Conservation (phyloP, 1,284 basidiomycete species). For the Boletus sp. region DNA sequence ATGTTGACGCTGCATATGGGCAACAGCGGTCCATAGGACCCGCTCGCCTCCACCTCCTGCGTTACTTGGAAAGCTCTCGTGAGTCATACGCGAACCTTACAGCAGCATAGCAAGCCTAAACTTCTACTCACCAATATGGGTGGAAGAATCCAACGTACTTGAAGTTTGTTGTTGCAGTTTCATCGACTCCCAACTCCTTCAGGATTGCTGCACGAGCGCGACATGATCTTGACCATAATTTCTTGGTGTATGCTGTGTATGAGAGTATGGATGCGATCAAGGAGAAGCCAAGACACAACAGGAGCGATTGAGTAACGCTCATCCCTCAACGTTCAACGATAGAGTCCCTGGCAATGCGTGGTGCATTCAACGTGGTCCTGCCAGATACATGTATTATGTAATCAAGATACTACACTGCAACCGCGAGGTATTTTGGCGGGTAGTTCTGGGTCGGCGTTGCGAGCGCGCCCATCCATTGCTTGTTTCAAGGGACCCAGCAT, state of each 20-base stretch:
- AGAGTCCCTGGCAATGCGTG: no score
- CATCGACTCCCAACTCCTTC: conserved; percentile 16
- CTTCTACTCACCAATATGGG: conserved; percentile 82
- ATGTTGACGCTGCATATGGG: conserved; percentile 76
- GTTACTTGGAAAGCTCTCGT: conserved; percentile 64
- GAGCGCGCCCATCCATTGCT: no score
- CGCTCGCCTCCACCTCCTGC: conserved; percentile 97
- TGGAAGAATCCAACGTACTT: conserved; percentile 88
- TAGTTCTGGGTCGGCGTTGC: no score
- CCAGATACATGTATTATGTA: no score
- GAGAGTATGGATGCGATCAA: conserved; percentile 19
- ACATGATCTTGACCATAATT: conserved; percentile 28
- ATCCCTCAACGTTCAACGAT: no score
- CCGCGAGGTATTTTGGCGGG: conserved; percentile 15
- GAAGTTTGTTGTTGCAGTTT: conserved; percentile 28
- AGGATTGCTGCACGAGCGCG: conserved; percentile 28
- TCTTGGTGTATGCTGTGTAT: conserved; percentile 32
- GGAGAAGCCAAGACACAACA: conserved; percentile 28
- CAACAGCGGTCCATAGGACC: conserved; percentile 93
- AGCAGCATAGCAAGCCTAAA: conserved; percentile 5
- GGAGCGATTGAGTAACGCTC: conserved; percentile 12
- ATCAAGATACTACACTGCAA: no score
- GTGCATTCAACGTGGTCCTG: no score
- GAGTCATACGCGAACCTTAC: conserved; percentile 44
- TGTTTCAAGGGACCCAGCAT: not conserved